Evolutionary conservation across 2,329 filamentous ascomycete species (phyloP).

Genomic region (Hysterium pulicare): DNA sequence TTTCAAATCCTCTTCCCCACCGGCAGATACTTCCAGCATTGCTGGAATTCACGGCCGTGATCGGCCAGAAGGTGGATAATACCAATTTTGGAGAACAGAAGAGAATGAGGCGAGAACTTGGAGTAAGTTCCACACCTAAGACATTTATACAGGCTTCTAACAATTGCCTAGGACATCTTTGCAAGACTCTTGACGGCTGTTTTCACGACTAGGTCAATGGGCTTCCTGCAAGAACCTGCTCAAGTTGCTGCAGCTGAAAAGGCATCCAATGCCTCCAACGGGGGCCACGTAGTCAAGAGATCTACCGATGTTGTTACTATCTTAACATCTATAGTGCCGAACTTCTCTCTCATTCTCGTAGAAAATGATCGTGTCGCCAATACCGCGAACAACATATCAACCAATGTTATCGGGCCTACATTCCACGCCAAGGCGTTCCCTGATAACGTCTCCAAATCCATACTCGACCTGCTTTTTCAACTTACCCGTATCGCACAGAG

Average conservation of each 20-base stretch:
- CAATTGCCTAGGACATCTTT: constrained; percentile 69
- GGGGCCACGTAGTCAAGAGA: constrained; percentile 42
- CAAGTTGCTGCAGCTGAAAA: constrained; percentile 30
- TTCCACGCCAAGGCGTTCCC: constrained; percentile 85
- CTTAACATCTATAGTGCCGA: constrained; percentile 73
- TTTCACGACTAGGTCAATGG: constrained; percentile 82
- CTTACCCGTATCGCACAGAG: constrained; percentile 74
- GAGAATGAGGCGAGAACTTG: constrained; percentile 85
- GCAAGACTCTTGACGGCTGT: constrained; percentile 84
- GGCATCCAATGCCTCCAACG: constrained; percentile 20
- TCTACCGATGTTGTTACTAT: constrained; percentile 69
- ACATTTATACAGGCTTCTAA: constrained; percentile 15
- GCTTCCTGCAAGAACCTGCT: constrained; percentile 60
- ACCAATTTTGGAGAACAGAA: constrained; percentile 94
- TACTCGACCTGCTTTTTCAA: constrained; percentile 71
- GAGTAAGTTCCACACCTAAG: constrained; percentile 59
- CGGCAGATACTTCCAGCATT: constrained; percentile 82
- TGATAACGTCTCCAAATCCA: constrained; percentile 70
- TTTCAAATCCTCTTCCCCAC: constrained; percentile 92
- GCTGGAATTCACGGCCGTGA: constrained; percentile 81
- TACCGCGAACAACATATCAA: constrained; percentile 76
- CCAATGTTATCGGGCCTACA: constrained; percentile 75
- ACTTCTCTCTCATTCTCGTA: constrained; percentile 76
- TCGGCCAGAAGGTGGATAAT: constrained; percentile 95
- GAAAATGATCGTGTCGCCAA: constrained; percentile 79